Evolutionary conservation across 768 basidiomycete species (phyloP).

Genomic region (Termitomyces sp.): DNA sequence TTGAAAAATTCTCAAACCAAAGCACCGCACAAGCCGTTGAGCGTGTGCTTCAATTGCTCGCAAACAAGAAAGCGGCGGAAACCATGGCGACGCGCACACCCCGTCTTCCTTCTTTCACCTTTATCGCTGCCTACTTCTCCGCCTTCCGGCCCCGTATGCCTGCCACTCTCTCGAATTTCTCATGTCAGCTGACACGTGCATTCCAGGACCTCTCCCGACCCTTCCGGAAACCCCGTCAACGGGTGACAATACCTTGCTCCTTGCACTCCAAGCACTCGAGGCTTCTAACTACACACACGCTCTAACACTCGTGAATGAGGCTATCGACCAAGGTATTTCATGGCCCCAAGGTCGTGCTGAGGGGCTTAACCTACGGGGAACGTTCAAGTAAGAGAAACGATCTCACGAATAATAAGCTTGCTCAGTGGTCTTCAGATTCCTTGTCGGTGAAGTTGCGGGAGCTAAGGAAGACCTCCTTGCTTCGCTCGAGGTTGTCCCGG

Average conservation of each 20-base stretch:
- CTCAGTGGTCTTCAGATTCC: constrained; percentile 51
- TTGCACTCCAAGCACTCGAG: constrained; percentile 77
- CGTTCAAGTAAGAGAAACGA: constrained; percentile 74
- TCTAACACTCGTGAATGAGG: constrained; percentile 73
- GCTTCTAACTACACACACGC: constrained; percentile 84
- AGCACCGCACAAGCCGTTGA: constrained; percentile 77
- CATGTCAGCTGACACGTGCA: neutral
- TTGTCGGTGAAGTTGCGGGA: constrained; percentile 75
- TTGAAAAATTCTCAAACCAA: constrained; percentile 89
- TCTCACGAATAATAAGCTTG: neutral
- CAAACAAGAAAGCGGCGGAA: constrained; percentile 65
- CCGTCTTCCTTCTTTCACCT: constrained; percentile 81
- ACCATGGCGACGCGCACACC: constrained; percentile 71
- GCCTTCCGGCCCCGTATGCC: constrained; percentile 86
- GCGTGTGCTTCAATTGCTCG: constrained; percentile 83
- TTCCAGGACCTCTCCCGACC: constrained; percentile 54
- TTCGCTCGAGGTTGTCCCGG: constrained; percentile 60
- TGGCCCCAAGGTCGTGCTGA: constrained; percentile 73
- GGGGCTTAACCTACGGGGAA: constrained; percentile 89
- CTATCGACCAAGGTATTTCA: constrained; percentile 82
- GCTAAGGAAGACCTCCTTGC: constrained; percentile 82
- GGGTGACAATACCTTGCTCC: constrained; percentile 78
- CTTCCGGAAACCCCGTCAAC: constrained; percentile 71
- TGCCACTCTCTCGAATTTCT: neutral
- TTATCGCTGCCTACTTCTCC: constrained; percentile 93